Conservation (phyloP, 1,139 yeast species). For the Sugiyamaella novakii region DNA sequence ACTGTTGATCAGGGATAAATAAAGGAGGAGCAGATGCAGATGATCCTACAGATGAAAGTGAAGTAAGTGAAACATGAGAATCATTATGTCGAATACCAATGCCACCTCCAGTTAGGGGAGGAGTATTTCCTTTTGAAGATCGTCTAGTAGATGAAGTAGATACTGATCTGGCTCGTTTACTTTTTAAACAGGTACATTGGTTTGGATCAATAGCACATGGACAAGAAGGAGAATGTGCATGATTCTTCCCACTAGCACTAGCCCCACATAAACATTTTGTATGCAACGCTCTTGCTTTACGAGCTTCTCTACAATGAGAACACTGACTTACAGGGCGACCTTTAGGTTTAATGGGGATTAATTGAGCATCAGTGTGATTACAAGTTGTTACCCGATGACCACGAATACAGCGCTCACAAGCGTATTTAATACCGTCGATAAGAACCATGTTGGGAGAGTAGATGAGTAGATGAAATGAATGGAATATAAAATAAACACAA, state of each 20-base stretch:
- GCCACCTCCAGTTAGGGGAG: slow-evolving; percentile 2
- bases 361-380: slow-evolving; percentile 85
- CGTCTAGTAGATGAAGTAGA: slow-evolving; percentile 10
- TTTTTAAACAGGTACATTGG: slow-evolving; percentile 62
- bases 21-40: slow-evolving; percentile 14
- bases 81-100: slow-evolving; percentile 5
- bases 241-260: slow-evolving; percentile 40
- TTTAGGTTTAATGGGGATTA: slow-evolving; percentile 91
- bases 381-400: slow-evolving; percentile 96
- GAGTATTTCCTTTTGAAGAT: slow-evolving; percentile 8
- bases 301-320: slow-evolving; percentile 77
- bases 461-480: not conserved
- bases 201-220: slow-evolving; percentile 56
- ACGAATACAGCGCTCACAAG: slow-evolving; percentile 91
- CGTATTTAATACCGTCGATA: slow-evolving; percentile 89
- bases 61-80: slow-evolving; percentile 16
- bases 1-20: slow-evolving; percentile 8
- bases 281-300: slow-evolving; percentile 71
- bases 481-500: not conserved
- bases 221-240: slow-evolving; percentile 50
- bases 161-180: slow-evolving; percentile 30
- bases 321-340: slow-evolving; percentile 96
- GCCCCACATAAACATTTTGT: slow-evolving; percentile 73
- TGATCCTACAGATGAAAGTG: slow-evolving; percentile 6
- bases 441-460: slow-evolving; percentile 60